A percentile compares a stretch with the other conserved stretches of the same genome.
phyloP scores from a whole-genome alignment of 2,329 filamentous ascomycete species.

The Pleurostoma richardsiae region DNA sequence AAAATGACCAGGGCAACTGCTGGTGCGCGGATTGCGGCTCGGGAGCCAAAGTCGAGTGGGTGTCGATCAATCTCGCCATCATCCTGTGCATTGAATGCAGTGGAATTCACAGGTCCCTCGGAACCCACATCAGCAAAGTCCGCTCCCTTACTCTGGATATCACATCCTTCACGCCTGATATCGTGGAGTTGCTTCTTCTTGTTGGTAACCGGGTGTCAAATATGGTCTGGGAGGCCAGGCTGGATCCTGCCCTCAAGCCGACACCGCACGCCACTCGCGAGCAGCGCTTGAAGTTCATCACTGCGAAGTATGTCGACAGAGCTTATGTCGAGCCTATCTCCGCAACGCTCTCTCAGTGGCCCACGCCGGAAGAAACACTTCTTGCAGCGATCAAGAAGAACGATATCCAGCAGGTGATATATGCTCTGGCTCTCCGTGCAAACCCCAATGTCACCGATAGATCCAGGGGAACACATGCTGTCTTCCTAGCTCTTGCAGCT shows the following conservation, averaged over 20 bases:
- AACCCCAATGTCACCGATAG: conserved; percentile 85
- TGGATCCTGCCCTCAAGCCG: conserved; percentile 72
- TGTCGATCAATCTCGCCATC: conserved; percentile 95
- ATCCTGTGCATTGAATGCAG: conserved; percentile 97
- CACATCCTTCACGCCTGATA: conserved; percentile 93
- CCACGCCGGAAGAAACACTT: conserved; percentile 79
- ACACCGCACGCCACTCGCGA: conserved; percentile 75
- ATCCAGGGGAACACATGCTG: conserved; percentile 79
- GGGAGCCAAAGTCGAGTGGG: conserved; percentile 93
- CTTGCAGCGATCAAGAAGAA: conserved; percentile 93
- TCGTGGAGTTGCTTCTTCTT: conserved; percentile 86
- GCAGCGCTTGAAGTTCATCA: conserved; percentile 91
- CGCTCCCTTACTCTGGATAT: conserved; percentile 93
- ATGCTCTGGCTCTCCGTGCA: conserved; percentile 78
- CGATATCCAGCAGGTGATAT: conserved; percentile 88
- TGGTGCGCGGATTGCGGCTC: conserved; percentile 95
- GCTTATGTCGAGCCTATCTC: conserved; percentile 77
- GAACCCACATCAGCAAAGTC: conserved; percentile 96
- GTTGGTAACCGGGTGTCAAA: conserved; percentile 94
- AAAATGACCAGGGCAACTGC: conserved; percentile 86
- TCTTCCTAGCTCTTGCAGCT: conserved; percentile 87
- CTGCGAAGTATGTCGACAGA: conserved; percentile 84
- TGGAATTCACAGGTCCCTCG: conserved; percentile 91
- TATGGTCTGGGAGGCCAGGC: conserved; percentile 88
- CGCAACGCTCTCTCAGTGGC: conserved; percentile 67